These are phyloP conservation scores for Camelina laxa DNA, from an alignment of 345 rosid genomes.

Conservation along the genomic window DNA sequence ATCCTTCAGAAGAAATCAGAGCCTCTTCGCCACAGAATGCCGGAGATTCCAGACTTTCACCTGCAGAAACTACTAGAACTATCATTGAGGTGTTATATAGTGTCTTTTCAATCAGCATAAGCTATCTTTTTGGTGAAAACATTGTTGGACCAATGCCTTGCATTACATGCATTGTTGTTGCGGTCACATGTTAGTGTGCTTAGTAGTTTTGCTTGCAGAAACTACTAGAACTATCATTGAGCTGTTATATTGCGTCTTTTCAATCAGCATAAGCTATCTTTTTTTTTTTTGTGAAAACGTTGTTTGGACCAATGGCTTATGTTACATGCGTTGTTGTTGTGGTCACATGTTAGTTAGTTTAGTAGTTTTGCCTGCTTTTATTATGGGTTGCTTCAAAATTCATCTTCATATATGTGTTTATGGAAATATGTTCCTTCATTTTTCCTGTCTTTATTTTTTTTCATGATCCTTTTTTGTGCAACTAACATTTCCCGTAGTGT, in stretches of 20 bases:
- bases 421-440: background rate
- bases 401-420: background rate
- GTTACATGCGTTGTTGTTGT: conserved; percentile 13
- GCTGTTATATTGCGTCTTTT: conserved; percentile 62
- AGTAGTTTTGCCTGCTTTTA: background rate
- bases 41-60: conserved; percentile 61
- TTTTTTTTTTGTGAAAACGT: background rate
- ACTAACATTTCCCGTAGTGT: conserved; percentile 63
- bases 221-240: conserved; percentile 80
- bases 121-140: background rate
- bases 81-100: conserved; percentile 79
- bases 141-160: conserved; percentile 18
- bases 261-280: conserved; percentile 18
- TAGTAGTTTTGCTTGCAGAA: conserved; percentile 44
- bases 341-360: background rate
- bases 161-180: conserved; percentile 12
- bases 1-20: conserved; percentile 85
- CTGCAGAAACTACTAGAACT: conserved; percentile 82
- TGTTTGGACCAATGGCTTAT: conserved; percentile 17
- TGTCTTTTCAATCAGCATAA: conserved; percentile 34
- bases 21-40: conserved; percentile 49
- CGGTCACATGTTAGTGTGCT: background rate
- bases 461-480: conserved; percentile 33
- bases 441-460: background rate
- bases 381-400: background rate